These are phyloP conservation scores for Yamadazyma taylorii DNA, from an alignment of 1,139 yeast species.

Conservation along the genomic window DNA sequence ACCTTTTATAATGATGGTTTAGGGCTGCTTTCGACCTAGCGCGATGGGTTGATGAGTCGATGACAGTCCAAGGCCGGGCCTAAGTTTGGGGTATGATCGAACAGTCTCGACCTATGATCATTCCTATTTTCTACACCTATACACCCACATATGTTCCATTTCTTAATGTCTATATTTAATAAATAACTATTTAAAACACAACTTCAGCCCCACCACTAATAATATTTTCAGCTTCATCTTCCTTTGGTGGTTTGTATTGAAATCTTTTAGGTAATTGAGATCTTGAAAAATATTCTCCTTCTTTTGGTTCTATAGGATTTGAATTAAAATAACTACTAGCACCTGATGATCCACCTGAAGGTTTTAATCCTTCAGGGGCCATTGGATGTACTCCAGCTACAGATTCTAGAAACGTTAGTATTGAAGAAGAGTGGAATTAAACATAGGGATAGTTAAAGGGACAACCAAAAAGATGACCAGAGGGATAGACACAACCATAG, in stretches of 20 bases:
- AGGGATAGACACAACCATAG: too few species aligned
- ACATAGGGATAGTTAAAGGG: too few species aligned
- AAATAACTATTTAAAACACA: constrained; percentile 26
- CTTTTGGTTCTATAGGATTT: constrained; percentile 40
- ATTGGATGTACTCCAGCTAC: constrained; percentile 44
- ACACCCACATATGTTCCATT: too few species aligned
- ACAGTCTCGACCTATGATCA: too few species aligned
- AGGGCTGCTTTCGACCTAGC: too few species aligned
- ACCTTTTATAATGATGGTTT: too few species aligned
- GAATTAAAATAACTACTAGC: constrained; percentile 22
- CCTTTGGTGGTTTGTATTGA: constrained; percentile 62
- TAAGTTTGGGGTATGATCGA: too few species aligned
- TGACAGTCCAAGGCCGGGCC: too few species aligned
- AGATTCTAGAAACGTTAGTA: constrained; percentile 13
- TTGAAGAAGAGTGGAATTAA: too few species aligned
- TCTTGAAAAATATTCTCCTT: constrained; percentile 57
- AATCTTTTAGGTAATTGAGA: constrained; percentile 69
- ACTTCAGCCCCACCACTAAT: constrained; percentile 75
- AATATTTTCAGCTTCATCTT: constrained; percentile 69
- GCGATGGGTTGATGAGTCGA: too few species aligned
- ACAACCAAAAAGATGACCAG: too few species aligned
- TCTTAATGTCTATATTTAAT: background rate
- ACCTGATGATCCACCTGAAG: constrained; percentile 31
- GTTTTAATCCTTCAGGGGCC: constrained; percentile 53
- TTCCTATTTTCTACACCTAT: too few species aligned